Conservation (phyloP, 1,284 basidiomycete species). For the Leccinum subrobustum region DNA sequence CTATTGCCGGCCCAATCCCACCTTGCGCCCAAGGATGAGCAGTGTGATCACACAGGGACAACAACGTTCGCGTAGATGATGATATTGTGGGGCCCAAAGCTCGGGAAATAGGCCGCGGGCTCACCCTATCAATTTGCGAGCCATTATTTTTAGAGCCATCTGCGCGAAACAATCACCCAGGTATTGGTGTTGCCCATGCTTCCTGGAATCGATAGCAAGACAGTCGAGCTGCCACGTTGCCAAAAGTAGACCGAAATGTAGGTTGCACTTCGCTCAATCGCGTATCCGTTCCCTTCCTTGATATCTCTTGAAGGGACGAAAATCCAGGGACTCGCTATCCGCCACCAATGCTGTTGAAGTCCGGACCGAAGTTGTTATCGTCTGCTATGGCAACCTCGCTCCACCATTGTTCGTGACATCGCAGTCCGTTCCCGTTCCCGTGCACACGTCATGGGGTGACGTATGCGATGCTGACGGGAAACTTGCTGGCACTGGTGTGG, state of each 20-base stretch:
- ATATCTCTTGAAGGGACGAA: background rate
- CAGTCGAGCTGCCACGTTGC: slow-evolving; percentile 14
- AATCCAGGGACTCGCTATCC: slow-evolving; percentile 32
- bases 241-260: slow-evolving; percentile 24
- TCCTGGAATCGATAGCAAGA: slow-evolving; percentile 9
- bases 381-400: slow-evolving; percentile 48
- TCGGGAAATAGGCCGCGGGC: slow-evolving; percentile 23
- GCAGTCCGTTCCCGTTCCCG: slow-evolving; percentile 46
- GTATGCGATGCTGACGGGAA: background rate
- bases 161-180: slow-evolving; percentile 10
- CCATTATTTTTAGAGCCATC: background rate
- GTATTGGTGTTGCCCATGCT: slow-evolving; percentile 13
- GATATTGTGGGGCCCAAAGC: slow-evolving; percentile 16
- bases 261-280: slow-evolving; percentile 17
- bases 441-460: slow-evolving; percentile 4
- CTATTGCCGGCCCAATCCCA: slow-evolving; percentile 40
- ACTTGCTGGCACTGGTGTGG: slow-evolving; percentile 47
- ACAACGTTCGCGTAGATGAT: slow-evolving; percentile 8
- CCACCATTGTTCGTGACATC: slow-evolving; percentile 58
- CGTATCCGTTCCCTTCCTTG: slow-evolving; percentile 11
- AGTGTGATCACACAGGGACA: background rate
- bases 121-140: slow-evolving; percentile 8
- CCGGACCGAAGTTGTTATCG: slow-evolving; percentile 51
- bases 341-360: slow-evolving; percentile 58
- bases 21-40: slow-evolving; percentile 19